phyloP scores from a whole-genome alignment of 257 asterid genomes.

The Plantago elongata region DNA sequence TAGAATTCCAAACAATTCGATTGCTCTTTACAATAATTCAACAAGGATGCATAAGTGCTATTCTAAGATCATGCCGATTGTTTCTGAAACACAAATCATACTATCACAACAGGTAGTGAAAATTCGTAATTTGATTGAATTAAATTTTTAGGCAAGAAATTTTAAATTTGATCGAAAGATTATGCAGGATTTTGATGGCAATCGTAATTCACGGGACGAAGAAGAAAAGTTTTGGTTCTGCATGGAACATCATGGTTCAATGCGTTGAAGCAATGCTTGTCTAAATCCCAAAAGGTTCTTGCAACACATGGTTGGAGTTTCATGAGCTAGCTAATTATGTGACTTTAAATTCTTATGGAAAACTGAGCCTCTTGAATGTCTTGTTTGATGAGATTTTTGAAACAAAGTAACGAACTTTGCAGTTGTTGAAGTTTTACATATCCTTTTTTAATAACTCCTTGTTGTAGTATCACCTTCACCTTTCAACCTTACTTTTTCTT shows the following conservation, averaged over 20 bases:
- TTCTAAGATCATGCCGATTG: no score
- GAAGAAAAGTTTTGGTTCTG: no score
- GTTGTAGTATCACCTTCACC: background rate
- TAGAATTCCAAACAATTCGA: no score
- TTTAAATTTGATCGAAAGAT: no score
- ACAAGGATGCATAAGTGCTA: no score
- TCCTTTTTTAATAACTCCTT: background rate
- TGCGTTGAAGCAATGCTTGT: constrained; percentile 45
- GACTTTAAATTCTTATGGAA: constrained; percentile 47
- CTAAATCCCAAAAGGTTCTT: constrained; percentile 37
- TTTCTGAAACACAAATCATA: no score
- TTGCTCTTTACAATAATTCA: no score
- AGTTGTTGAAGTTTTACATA: constrained; percentile 1
- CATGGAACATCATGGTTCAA: constrained; percentile 54
- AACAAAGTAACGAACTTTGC: constrained; percentile 48
- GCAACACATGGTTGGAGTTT: constrained; percentile 39
- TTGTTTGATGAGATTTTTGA: constrained; percentile 78
- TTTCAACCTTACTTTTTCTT: constrained; percentile 4
- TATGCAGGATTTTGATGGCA: no score
- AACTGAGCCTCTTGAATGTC: constrained; percentile 55
- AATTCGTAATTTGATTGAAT: no score
- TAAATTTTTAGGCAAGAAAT: no score
- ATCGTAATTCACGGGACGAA: no score
- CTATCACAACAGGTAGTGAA: no score
- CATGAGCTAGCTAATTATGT: constrained; percentile 56